Conservation (phyloP, 2,329 filamentous ascomycete genomes). For the Fonsecaea pedrosoi region DNA sequence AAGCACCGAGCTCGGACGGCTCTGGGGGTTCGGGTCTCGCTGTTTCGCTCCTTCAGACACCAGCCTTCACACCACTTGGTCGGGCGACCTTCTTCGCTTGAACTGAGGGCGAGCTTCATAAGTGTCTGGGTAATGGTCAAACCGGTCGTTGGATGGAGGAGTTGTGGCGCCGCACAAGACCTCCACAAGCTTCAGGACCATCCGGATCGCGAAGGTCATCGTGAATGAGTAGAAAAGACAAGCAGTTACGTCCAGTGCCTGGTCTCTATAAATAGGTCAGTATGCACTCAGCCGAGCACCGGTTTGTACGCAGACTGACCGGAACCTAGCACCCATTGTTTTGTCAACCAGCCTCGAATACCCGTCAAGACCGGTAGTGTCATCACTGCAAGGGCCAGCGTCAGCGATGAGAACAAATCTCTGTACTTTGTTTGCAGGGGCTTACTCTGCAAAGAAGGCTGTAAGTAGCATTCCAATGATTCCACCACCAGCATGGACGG, state of each 20-base stretch:
- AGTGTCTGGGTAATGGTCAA: constrained; percentile 16
- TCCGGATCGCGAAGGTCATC: constrained; percentile 16
- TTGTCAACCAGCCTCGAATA: constrained; percentile 12
- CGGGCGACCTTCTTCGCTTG: neutral
- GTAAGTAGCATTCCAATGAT: constrained; percentile 18
- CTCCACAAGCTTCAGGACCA: constrained; percentile 7
- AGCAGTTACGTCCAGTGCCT: constrained; percentile 14
- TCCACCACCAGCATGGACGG: constrained; percentile 16
- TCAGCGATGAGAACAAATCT: neutral
- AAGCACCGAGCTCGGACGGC: neutral
- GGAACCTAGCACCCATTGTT: constrained; percentile 20
- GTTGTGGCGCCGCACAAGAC: neutral
- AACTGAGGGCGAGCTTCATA: constrained; percentile 19
- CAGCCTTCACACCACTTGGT: constrained; percentile 4
- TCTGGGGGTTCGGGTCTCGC: neutral
- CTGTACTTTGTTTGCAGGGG: neutral
- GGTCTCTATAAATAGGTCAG: constrained; percentile 14
- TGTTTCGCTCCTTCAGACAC: neutral
- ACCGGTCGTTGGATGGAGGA: neutral
- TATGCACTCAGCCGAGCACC: neutral
- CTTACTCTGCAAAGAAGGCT: constrained; percentile 18
- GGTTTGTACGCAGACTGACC: neutral
- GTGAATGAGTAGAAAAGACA: constrained; percentile 16
- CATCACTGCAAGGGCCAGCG: neutral
- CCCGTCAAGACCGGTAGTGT: constrained; percentile 17